A percentile compares a stretch with the other conserved stretches of the same genome.
These are phyloP conservation scores for Tolypocladium inflatum DNA, from an alignment of 2,329 filamentous ascomycete genomes.

Conservation along the genomic window DNA sequence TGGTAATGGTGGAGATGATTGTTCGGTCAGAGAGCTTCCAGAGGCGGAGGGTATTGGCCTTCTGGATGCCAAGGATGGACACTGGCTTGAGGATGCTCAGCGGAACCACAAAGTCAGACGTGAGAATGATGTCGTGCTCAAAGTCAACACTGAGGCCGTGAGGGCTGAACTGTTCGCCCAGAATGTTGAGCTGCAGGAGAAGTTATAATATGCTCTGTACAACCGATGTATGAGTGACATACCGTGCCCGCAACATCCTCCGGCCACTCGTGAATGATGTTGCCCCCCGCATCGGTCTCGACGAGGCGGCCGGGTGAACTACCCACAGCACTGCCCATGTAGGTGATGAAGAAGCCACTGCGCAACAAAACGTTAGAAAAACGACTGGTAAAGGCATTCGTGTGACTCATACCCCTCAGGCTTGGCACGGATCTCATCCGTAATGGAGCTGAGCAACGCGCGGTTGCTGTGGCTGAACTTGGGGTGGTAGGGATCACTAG, in stretches of 20 bases:
- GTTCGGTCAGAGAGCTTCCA: slow-evolving; percentile 44
- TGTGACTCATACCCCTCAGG: slow-evolving; percentile 36
- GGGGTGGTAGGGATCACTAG: slow-evolving; percentile 46
- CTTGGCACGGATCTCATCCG: slow-evolving; percentile 54
- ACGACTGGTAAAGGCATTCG: background rate
- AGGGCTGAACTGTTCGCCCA: slow-evolving; percentile 51
- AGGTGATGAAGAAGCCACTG: slow-evolving; percentile 49
- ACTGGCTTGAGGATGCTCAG: slow-evolving; percentile 49
- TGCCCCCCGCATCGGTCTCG: slow-evolving; percentile 48
- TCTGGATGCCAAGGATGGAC: slow-evolving; percentile 36
- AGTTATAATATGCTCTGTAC: background rate
- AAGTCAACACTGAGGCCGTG: slow-evolving; percentile 51
- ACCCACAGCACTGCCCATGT: slow-evolving; percentile 50
- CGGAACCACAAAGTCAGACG: slow-evolving; percentile 54
- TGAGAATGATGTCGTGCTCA: slow-evolving; percentile 46
- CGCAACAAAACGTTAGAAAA: background rate
- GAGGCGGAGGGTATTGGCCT: slow-evolving; percentile 48
- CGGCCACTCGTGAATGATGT: slow-evolving; percentile 55
- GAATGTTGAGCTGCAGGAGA: slow-evolving; percentile 35
- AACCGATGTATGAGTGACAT: background rate
- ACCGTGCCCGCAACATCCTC: slow-evolving; percentile 40
- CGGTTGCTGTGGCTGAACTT: slow-evolving; percentile 51
- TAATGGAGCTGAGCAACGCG: slow-evolving; percentile 47
- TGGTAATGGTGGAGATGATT: slow-evolving; percentile 51
- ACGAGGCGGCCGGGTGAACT: slow-evolving; percentile 50